Conservation (phyloP, 1,284 basidiomycete species). For the Takashimella tepidaria region DNA sequence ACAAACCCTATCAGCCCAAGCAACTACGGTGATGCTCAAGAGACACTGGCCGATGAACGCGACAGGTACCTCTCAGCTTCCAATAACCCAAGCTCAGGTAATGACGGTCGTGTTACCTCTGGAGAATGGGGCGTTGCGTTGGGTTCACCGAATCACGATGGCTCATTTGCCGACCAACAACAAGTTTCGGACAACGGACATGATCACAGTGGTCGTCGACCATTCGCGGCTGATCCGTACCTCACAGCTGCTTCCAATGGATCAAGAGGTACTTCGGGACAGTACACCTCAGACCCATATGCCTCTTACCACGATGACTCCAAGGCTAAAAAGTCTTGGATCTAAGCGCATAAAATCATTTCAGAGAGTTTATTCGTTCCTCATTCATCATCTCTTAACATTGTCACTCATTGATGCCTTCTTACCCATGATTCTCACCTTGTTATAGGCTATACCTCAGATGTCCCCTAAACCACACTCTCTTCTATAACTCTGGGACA, state of each 20-base stretch:
- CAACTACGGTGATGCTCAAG: background rate
- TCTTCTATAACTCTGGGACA: no score
- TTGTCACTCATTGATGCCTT: no score
- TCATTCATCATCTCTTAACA: no score
- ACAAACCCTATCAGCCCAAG: background rate
- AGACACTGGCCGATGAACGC: background rate
- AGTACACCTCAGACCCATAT: slow-evolving; percentile 33
- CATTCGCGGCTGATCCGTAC: slow-evolving; percentile 1
- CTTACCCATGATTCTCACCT: no score
- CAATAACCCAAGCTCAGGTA: background rate
- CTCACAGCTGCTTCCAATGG: background rate
- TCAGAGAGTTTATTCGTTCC: no score
- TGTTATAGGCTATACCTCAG: no score
- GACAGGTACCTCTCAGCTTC: background rate
- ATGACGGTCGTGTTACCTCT: slow-evolving; percentile 3
- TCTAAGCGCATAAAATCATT: no score
- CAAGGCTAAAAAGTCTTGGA: background rate
- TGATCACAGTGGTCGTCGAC: background rate
- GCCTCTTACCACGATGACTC: slow-evolving; percentile 24
- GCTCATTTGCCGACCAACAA: slow-evolving; percentile 13
- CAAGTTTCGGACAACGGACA: background rate
- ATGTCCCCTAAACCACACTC: no score
- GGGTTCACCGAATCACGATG: slow-evolving; percentile 23
- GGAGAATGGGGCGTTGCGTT: slow-evolving; percentile 41
- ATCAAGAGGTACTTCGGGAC: slow-evolving; percentile 16